Conservation (phyloP, 177 flowering plant genomes). For the Vitis hybrid region DNA sequence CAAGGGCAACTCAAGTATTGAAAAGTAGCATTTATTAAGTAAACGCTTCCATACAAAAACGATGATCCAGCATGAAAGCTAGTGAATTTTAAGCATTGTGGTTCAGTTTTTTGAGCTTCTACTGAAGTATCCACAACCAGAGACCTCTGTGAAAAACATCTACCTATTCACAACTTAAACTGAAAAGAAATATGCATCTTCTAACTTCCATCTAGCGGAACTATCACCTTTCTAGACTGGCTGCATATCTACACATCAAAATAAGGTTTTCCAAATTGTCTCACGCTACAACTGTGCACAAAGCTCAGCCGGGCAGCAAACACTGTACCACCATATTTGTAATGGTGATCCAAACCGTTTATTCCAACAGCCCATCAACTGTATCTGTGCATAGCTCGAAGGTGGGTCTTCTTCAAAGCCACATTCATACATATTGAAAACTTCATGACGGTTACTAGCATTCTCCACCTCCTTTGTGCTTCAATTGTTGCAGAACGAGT, state of each 20-base stretch:
- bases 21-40: neutral
- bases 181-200: neutral
- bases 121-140: neutral
- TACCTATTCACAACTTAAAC: constrained; percentile 13
- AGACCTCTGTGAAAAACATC: neutral
- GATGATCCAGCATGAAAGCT: neutral
- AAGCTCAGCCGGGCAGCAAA: constrained; percentile 20
- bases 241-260: constrained; percentile 13
- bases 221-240: neutral
- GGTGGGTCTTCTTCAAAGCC: constrained; percentile 26
- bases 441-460: constrained; percentile 52
- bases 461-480: constrained; percentile 64
- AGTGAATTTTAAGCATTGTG: neutral
- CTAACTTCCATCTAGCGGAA: neutral
- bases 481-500: constrained; percentile 22
- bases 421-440: constrained; percentile 47
- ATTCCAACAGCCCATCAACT: constrained; percentile 6
- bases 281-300: constrained; percentile 20
- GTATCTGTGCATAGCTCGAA: constrained; percentile 19
- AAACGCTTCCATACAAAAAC: neutral
- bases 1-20: neutral
- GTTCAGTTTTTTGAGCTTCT: neutral
- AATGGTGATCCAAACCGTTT: neutral
- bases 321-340: neutral
- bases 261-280: constrained; percentile 3